Percentiles rank a stretch among this genome's conserved stretches.
Conservation (phyloP, 2,329 filamentous ascomycete genomes). For the Gnomoniopsis sp. region DNA sequence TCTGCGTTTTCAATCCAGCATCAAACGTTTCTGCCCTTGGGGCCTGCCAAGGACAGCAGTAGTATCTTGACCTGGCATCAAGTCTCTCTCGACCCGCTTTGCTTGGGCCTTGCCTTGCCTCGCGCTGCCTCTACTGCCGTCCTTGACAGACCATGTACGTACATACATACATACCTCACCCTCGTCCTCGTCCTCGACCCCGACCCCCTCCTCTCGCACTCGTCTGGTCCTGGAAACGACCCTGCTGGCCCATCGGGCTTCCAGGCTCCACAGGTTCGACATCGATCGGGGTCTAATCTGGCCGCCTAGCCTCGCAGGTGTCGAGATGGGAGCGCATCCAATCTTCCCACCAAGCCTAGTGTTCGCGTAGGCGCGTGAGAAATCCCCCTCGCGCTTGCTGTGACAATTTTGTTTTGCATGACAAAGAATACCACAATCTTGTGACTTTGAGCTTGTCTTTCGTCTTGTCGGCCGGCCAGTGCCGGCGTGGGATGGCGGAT, state of each 20-base stretch:
- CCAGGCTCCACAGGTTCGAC: slow-evolving; percentile 10
- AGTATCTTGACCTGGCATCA: too few species aligned
- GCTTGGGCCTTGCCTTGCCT: too few species aligned
- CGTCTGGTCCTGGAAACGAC: not conserved
- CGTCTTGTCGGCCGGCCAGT: not conserved
- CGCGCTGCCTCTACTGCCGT: too few species aligned
- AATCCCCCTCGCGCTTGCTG: too few species aligned
- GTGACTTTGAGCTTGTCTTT: not conserved
- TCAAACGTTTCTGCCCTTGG: not conserved
- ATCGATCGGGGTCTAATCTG: slow-evolving; percentile 11
- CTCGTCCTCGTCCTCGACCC: too few species aligned
- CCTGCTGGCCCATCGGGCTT: not conserved
- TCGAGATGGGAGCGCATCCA: too few species aligned
- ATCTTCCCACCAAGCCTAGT: too few species aligned
- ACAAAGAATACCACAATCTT: not conserved
- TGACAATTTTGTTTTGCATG: not conserved
- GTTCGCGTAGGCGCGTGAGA: too few species aligned
- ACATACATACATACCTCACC: too few species aligned
- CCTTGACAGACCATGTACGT: too few species aligned
- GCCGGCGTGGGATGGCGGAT: not conserved
- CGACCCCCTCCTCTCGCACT: slow-evolving; percentile 1
- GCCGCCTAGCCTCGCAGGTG: not conserved
- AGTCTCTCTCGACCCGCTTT: too few species aligned
- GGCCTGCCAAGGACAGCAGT: too few species aligned
- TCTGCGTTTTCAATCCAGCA: not conserved